Conservation (phyloP, 768 basidiomycete genomes). For the Boletus reticuloceps region DNA sequence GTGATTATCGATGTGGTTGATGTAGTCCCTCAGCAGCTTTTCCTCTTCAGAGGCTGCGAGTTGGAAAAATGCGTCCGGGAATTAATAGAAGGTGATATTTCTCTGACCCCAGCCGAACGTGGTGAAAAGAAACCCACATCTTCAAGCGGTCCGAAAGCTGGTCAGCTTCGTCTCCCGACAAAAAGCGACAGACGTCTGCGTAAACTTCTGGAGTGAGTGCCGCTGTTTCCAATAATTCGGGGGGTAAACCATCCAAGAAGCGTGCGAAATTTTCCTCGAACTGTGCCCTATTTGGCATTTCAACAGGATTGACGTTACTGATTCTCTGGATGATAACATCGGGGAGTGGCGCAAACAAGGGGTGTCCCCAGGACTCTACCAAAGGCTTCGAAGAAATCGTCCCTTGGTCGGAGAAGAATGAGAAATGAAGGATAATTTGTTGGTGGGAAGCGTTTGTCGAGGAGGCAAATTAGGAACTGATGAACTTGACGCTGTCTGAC, state of each 20-base stretch:
- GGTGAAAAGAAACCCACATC: conserved; percentile 59
- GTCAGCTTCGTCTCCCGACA: conserved; percentile 36
- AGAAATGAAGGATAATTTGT: conserved; percentile 44
- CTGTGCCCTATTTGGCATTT: conserved; percentile 55
- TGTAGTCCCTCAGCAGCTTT: conserved; percentile 45
- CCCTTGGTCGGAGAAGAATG: conserved; percentile 39
- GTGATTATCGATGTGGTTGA: conserved; percentile 35
- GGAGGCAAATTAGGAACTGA: conserved; percentile 26
- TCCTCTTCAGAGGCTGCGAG: conserved; percentile 51
- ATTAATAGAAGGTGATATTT: conserved; percentile 55
- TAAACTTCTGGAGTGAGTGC: conserved; percentile 56
- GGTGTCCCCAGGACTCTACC: conserved; percentile 59
- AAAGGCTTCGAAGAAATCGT: conserved; percentile 39
- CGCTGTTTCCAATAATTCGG: conserved; percentile 59
- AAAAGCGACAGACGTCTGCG: conserved; percentile 45
- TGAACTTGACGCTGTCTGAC: conserved; percentile 11
- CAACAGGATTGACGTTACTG: conserved; percentile 47
- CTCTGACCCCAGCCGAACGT: conserved; percentile 58
- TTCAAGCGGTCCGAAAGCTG: conserved; percentile 41
- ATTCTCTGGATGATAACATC: conserved; percentile 55
- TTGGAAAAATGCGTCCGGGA: conserved; percentile 56
- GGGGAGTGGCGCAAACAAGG: conserved; percentile 60
- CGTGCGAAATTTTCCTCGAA: conserved; percentile 50
- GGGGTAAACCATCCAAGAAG: conserved; percentile 51
- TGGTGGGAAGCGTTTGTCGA: conserved; percentile 22